Percentiles rank a stretch among this genome's conserved stretches.
Evolutionary conservation across 2,329 filamentous ascomycete species (phyloP).

Genomic region (Phaeoacremonium minimum): DNA sequence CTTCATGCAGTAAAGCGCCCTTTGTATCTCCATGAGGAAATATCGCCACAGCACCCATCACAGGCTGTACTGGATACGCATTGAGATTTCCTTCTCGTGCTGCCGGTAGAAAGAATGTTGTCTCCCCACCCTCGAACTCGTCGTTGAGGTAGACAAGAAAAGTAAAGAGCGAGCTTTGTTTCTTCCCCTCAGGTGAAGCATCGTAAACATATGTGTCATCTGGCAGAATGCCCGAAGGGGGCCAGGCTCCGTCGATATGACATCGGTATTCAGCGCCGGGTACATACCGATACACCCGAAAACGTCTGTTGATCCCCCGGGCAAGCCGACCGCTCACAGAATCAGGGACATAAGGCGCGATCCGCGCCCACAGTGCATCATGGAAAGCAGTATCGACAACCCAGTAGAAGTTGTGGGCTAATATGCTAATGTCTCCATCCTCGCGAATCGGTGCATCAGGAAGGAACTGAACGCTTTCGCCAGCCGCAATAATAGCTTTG

Average conservation of each 20-base stretch:
- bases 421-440: slow-evolving; percentile 59
- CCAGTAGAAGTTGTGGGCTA: slow-evolving; percentile 75
- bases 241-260: slow-evolving; percentile 71
- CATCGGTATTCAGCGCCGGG: slow-evolving; percentile 68
- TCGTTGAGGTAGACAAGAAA: slow-evolving; percentile 38
- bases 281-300: slow-evolving; percentile 69
- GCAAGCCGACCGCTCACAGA: slow-evolving; percentile 51
- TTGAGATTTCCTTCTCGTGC: slow-evolving; percentile 62
- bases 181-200: slow-evolving; percentile 51
- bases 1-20: slow-evolving; percentile 64
- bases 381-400: slow-evolving; percentile 60
- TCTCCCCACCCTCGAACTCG: slow-evolving; percentile 11
- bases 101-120: slow-evolving; percentile 52
- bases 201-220: slow-evolving; percentile 63
- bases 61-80: slow-evolving; percentile 63
- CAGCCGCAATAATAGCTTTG: slow-evolving; percentile 61
- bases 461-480: slow-evolving; percentile 60
- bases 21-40: slow-evolving; percentile 67
- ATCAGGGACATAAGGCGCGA: slow-evolving; percentile 52
- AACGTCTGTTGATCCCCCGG: slow-evolving; percentile 63
- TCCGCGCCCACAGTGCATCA: slow-evolving; percentile 57
- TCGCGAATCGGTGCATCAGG: slow-evolving; percentile 64
- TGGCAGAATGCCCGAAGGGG: slow-evolving; percentile 59
- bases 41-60: slow-evolving; percentile 64
- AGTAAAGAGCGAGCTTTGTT: slow-evolving; percentile 65